A percentile compares a stretch with the other conserved stretches of the same genome.
Conservation (phyloP, 1,139 yeast species). For the Geotrichum carabidarum region DNA sequence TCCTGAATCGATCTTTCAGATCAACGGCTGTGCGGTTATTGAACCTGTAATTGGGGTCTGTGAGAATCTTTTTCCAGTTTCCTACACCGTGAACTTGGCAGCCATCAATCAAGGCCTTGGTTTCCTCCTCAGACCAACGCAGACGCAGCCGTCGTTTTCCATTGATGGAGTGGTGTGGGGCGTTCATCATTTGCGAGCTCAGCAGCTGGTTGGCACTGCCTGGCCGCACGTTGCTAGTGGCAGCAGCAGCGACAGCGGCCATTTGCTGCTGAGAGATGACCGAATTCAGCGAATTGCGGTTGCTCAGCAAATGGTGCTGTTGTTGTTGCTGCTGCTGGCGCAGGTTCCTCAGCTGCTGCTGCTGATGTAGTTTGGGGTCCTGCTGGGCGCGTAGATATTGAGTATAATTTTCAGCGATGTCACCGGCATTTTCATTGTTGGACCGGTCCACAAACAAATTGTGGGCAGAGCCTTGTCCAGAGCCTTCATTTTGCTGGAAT, state of each 20-base stretch:
- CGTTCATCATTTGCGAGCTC: constrained; percentile 14
- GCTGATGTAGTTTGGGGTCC: constrained; percentile 4
- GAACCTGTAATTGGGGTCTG: constrained; percentile 40
- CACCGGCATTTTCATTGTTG: not conserved
- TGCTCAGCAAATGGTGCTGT: constrained; percentile 8
- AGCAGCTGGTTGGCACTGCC: not conserved
- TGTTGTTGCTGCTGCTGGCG: constrained; percentile 11
- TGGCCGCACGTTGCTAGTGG: not conserved
- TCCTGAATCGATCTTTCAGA: constrained; percentile 42
- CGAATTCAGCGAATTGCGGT: not conserved
- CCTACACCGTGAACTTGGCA: constrained; percentile 44
- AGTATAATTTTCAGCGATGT: constrained; percentile 12
- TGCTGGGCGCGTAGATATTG: constrained; percentile 12
- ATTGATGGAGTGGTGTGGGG: constrained; percentile 17
- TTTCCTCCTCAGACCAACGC: constrained; percentile 43
- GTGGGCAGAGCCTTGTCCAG: constrained; percentile 1
- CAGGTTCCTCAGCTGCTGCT: constrained; percentile 5
- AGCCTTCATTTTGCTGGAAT: constrained; percentile 3
- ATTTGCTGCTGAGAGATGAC: constrained; percentile 5
- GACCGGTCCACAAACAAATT: constrained; percentile 5
- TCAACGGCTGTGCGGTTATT: constrained; percentile 44
- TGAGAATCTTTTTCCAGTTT: constrained; percentile 45
- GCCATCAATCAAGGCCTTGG: constrained; percentile 41
- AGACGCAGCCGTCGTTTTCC: constrained; percentile 36
- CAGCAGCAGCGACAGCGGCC: constrained; percentile 9